Evolutionary conservation across 225 moss, liverwort and hornwort genomes (phyloP), one percentile per base, ranked within the genome.

Genomic region (Takakia lepidozioides): DNA sequence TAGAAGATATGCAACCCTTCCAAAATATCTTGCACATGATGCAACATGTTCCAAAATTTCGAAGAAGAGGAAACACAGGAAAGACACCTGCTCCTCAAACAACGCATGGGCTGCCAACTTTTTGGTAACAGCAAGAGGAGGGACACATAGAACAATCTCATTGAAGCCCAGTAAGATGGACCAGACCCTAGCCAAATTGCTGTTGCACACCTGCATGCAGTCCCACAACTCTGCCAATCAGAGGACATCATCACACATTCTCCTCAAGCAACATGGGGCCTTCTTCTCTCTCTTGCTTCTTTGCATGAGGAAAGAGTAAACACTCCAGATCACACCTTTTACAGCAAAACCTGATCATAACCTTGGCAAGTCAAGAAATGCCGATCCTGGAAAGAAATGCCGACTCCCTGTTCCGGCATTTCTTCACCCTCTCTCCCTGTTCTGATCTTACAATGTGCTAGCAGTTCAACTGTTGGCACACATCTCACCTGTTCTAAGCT

Each of bases 161-260:
- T 60, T 66, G 28, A 76, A 69, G 54, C 73, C 80, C 42, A 87
- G 51, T 27, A 83, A 72, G 8, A 61, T 70, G 43, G 64, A 74
- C 89, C 89, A 89, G 36, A 74, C 85, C 16, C 76, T 82, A 76
- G 85, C 78, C 41, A 89, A 60, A 55, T 89, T 89, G 54, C 59
- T 80, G 21, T 89, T 85, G 36, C 82, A 85, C 18, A 89, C 82
- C 88, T 85, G 69, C 73, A 71, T n/a, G n/a, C n/a, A n/a, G n/a
- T n/a, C n/a, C n/a, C n/a, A n/a, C n/a, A n/a, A n/a, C n/a, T n/a
- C n/a, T n/a, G n/a, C n/a, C n/a, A n/a, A n/a, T n/a, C n/a, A n/a
- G n/a, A n/a, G n/a, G n/a, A n/a, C n/a, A n/a, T n/a, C n/a, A n/a
- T n/a, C n/a, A n/a, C n/a, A n/a, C n/a, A n/a, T n/a, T n/a, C n/a